Conservation (phyloP, 148 eudicot genomes). For the Spergularia marina region DNA sequence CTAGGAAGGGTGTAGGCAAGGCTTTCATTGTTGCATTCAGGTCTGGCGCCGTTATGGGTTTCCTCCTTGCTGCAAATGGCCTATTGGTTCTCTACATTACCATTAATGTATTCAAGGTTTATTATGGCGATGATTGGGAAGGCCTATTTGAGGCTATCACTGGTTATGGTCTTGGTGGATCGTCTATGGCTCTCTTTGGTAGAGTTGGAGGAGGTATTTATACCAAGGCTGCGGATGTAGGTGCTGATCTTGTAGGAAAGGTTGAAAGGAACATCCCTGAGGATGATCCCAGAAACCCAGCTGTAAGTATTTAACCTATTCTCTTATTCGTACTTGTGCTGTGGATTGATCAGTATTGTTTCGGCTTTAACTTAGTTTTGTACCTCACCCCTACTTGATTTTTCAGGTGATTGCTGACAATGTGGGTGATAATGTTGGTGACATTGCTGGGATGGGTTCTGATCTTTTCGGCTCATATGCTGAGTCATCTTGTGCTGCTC, state of each 20-base stretch:
- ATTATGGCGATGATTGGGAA: slow-evolving; percentile 93
- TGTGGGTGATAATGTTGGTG: slow-evolving; percentile 90
- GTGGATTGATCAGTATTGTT: too few species aligned
- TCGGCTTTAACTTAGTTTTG: background rate
- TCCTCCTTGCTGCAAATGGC: slow-evolving; percentile 90
- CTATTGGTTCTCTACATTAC: slow-evolving; percentile 62
- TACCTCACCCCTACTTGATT: background rate
- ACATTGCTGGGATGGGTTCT: slow-evolving; percentile 87
- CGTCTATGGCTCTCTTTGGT: slow-evolving; percentile 86
- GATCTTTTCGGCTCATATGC: slow-evolving; percentile 97
- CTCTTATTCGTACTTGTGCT: background rate
- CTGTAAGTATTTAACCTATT: slow-evolving; percentile 44
- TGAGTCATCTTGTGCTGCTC: slow-evolving; percentile 91
- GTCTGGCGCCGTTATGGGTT: slow-evolving; percentile 95
- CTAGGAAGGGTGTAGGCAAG: slow-evolving; percentile 91
- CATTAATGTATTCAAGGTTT: slow-evolving; percentile 75
- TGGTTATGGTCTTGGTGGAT: slow-evolving; percentile 93
- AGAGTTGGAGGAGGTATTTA: slow-evolving; percentile 92
- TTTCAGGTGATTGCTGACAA: slow-evolving; percentile 77
- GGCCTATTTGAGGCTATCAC: slow-evolving; percentile 88
- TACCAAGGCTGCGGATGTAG: slow-evolving; percentile 91
- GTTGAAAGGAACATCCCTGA: slow-evolving; percentile 86
- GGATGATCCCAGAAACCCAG: slow-evolving; percentile 86
- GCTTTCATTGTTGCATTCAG: slow-evolving; percentile 79
- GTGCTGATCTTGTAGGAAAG: slow-evolving; percentile 93